Base-by-base conservation (phyloP, 2,329 filamentous ascomycete genomes). In the Ophiostoma sp. region DNA sequence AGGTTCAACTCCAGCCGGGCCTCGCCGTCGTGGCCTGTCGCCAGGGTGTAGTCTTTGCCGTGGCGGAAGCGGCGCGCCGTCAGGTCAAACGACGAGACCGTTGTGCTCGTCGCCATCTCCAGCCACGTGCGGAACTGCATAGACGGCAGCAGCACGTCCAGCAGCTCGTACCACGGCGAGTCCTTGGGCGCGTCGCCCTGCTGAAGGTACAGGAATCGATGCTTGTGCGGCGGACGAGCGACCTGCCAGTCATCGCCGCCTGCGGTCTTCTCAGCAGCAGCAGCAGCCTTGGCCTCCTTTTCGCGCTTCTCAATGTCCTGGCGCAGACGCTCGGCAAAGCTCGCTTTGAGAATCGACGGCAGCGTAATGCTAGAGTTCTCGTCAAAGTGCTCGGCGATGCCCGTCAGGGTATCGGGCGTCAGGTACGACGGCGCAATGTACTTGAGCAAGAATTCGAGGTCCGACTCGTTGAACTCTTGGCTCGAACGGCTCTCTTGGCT, bases 341-440 rank as follows among this genome's bases (percentile, higher is more conserved):
- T 94, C 72, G 90, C 89, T 52, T 89, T 92, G 7, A 99, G 84
- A 76, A 99, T 92, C 71, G 90, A 88, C 48, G 93, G 88, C 19
- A 99, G 86, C 22, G 92, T 93, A 70, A 98, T 91, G 75, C 92
- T 95, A 33, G 92, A 97, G 77, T 94, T 89, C 75, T 95, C 91
- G 68, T 89, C 87, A 80, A 99, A 98, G 69, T 92, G 89, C 48
- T 93, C 91, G 1, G 90, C 88, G 72, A 98, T 88, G 78, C 94
- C 90, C 75, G 96, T 93, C 17, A 97, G 88, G 1, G 94, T 96
- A 80, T 98, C 95, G 0, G 96, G 96, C 0, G 93, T 97, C 17
- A 99, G 87, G 80, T 98, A 99, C 15, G 91, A 93, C 0, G 96
- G 95, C 17, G 93, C 88, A 80, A 99, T 91, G 84, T 94, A 99